Conservation (phyloP, 83 land plant species). For the Larix sibirica region DNA sequence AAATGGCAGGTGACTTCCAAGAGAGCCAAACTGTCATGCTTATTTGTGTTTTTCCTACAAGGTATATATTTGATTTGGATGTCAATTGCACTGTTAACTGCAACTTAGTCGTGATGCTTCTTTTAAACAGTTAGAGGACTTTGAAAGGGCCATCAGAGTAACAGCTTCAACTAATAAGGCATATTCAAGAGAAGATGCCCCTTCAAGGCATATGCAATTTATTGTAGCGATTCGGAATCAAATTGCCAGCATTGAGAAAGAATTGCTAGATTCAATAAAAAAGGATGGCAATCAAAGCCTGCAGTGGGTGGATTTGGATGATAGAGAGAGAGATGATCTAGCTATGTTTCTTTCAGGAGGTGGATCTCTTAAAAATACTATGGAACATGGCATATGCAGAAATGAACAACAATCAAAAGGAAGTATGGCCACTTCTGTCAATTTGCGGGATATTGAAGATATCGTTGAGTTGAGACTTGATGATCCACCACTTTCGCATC, state of each 20-base stretch:
- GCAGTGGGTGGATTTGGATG: slow-evolving; percentile 50
- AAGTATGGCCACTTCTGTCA: neutral
- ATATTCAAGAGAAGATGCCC: slow-evolving; percentile 26
- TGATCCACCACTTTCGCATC: neutral
- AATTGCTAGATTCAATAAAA: slow-evolving; percentile 32
- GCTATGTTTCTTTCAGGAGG: slow-evolving; percentile 49
- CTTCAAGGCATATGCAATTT: slow-evolving; percentile 48
- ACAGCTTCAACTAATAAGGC: slow-evolving; percentile 25
- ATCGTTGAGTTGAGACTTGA: neutral
- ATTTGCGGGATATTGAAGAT: neutral
- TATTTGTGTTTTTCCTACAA: neutral
- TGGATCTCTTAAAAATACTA: slow-evolving; percentile 8
- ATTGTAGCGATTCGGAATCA: slow-evolving; percentile 50
- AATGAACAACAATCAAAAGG: neutral
- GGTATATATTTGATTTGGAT: neutral
- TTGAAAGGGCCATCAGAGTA: slow-evolving; percentile 48
- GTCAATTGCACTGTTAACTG: neutral
- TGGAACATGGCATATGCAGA: neutral
- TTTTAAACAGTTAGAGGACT: slow-evolving; percentile 56
- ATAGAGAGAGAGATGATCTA: slow-evolving; percentile 53
- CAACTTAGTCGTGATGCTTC: neutral
- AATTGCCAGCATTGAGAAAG: slow-evolving; percentile 44
- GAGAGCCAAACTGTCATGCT: neutral
- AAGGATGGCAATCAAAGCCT: slow-evolving; percentile 41
- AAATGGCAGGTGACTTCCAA: slow-evolving; percentile 62